These are phyloP conservation scores for Epichloe sibirici DNA, from an alignment of 2,329 filamentous ascomycete genomes.

Conservation along the genomic window DNA sequence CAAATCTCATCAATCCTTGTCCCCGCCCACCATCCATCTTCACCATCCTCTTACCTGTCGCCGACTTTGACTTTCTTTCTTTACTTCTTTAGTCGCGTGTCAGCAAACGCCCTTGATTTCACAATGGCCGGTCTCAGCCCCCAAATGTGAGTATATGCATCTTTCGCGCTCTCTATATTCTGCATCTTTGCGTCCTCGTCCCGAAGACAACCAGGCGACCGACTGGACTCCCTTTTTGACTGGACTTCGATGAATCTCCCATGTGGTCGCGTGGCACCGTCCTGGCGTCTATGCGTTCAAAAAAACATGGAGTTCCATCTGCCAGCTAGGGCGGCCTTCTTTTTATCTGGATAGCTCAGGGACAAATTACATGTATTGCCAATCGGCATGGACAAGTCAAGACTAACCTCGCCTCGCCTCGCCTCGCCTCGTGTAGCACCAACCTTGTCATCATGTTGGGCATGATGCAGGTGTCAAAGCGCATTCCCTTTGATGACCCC, in stretches of 20 bases:
- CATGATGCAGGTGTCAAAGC: constrained; percentile 98
- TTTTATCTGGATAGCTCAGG: not conserved
- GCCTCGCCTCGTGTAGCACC: constrained; percentile 41
- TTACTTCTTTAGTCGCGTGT: constrained; percentile 1
- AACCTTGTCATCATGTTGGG: constrained; percentile 91
- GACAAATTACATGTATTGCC: not conserved
- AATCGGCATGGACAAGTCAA: not conserved
- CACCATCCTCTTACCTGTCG: not conserved
- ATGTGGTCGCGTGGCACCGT: not conserved
- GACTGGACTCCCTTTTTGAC: not conserved
- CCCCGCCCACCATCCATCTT: not conserved
- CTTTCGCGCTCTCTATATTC: not conserved
- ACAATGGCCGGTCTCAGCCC: constrained; percentile 51
- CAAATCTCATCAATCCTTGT: not conserved
- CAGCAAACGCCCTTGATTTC: constrained; percentile 5
- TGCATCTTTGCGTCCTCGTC: not conserved
- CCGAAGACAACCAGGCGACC: not conserved
- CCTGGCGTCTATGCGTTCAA: not conserved
- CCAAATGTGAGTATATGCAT: constrained; percentile 42
- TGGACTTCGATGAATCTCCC: not conserved
- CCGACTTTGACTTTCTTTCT: constrained; percentile 1
- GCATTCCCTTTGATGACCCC: constrained; percentile 83
- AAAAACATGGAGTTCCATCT: not conserved
- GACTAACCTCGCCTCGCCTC: constrained; percentile 11
- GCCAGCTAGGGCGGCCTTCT: not conserved